Conservation (phyloP, 2,329 filamentous ascomycete species). For the Xylariaceae sp. region DNA sequence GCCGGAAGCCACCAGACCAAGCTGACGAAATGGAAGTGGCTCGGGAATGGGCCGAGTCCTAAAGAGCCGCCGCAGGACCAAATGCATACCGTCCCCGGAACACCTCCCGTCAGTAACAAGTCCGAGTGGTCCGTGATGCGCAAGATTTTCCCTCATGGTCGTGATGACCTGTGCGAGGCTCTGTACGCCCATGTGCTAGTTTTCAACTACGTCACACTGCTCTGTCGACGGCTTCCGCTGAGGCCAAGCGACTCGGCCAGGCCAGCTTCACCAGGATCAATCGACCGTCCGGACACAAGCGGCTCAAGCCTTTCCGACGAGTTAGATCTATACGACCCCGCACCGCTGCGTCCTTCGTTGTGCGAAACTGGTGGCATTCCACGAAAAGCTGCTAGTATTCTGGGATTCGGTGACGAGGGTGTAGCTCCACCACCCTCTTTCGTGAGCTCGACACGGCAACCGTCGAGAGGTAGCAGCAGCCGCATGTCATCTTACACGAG, state of each 20-base stretch:
- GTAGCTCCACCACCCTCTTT: constrained; percentile 1
- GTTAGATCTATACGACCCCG: constrained; percentile 1
- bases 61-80: constrained; percentile 6
- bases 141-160: constrained; percentile 47
- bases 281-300: constrained; percentile 1
- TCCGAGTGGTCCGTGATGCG: constrained; percentile 41
- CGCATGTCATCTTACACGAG: constrained; percentile 9
- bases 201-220: constrained; percentile 49
- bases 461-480: constrained; percentile 12
- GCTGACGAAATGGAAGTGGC: constrained; percentile 24
- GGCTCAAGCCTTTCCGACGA: constrained; percentile 6
- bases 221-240: constrained; percentile 27
- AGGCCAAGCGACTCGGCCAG: constrained; percentile 7
- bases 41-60: constrained; percentile 14
- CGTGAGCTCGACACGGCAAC: constrained; percentile 5
- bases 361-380: constrained; percentile 24
- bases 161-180: constrained; percentile 52
- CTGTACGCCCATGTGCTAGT: constrained; percentile 55
- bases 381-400: constrained; percentile 44
- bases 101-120: constrained; percentile 4
- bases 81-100: constrained; percentile 1
- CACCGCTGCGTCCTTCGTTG: constrained; percentile 10
- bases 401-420: constrained; percentile 37
- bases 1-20: constrained; percentile 19
- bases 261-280: constrained; percentile 3